These are phyloP conservation scores for Danielia oregonensis DNA, from an alignment of 805 yeast genomes.

Conservation along the genomic window DNA sequence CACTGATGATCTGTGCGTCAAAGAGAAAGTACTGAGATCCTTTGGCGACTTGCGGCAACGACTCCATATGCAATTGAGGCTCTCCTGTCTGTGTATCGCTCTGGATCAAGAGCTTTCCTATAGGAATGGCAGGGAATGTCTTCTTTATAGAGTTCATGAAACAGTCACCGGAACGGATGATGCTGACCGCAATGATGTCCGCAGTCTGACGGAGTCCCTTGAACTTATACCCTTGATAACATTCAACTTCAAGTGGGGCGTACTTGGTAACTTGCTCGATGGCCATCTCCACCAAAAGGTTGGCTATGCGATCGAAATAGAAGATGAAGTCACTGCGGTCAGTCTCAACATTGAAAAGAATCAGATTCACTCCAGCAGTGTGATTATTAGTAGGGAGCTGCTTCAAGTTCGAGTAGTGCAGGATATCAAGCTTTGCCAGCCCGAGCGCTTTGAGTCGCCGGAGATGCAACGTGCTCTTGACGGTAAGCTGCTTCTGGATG, in stretches of 20 bases:
- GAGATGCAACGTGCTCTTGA: constrained; percentile 67
- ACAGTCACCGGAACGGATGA: constrained; percentile 90
- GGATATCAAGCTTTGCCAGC: constrained; percentile 28
- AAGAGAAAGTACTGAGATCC: constrained; percentile 56
- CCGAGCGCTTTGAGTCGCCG: constrained; percentile 60
- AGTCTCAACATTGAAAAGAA: constrained; percentile 54
- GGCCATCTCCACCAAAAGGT: constrained; percentile 64
- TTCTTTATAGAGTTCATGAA: constrained; percentile 75
- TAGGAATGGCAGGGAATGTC: constrained; percentile 69
- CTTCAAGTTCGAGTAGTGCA: constrained; percentile 27
- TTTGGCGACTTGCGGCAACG: constrained; percentile 47
- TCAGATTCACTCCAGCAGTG: constrained; percentile 65
- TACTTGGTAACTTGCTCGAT: constrained; percentile 49
- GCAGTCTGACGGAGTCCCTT: constrained; percentile 44
- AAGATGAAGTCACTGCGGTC: constrained; percentile 77
- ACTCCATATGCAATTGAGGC: constrained; percentile 84
- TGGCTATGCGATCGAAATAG: constrained; percentile 79
- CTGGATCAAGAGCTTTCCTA: constrained; percentile 85
- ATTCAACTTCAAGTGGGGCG: constrained; percentile 25
- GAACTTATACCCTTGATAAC: constrained; percentile 19
- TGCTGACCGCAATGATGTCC: constrained; percentile 66
- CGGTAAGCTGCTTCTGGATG: constrained; percentile 63
- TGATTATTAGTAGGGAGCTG: constrained; percentile 58
- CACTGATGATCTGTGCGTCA: constrained; percentile 87
- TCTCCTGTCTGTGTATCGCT: constrained; percentile 89